These are phyloP conservation scores for Pulveroboletus frians DNA, from an alignment of 768 basidiomycete species.

Conservation along the genomic window DNA sequence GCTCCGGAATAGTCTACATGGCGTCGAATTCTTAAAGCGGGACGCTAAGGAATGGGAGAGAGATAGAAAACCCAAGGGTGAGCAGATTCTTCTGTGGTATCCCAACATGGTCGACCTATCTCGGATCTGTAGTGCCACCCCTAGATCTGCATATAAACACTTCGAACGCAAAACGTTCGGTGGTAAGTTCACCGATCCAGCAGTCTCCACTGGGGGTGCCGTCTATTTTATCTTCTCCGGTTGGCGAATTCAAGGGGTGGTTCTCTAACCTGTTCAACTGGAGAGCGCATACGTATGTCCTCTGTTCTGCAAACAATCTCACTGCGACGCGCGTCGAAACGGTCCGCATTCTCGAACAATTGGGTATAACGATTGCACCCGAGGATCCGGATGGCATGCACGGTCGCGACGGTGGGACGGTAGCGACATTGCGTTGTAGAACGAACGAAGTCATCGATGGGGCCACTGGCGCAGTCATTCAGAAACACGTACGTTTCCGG, in stretches of 20 bases:
- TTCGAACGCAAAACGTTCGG: slow-evolving; percentile 43
- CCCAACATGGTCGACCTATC: not conserved
- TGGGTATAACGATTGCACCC: slow-evolving; percentile 60
- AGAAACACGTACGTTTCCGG: slow-evolving; percentile 79
- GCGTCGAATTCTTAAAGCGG: slow-evolving; percentile 26
- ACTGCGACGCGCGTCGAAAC: slow-evolving; percentile 61
- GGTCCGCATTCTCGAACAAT: slow-evolving; percentile 54
- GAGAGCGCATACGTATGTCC: slow-evolving; percentile 55
- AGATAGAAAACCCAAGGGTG: slow-evolving; percentile 51
- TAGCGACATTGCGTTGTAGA: slow-evolving; percentile 44
- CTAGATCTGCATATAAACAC: slow-evolving; percentile 44
- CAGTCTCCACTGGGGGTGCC: slow-evolving; percentile 35
- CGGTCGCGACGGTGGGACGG: slow-evolving; percentile 32
- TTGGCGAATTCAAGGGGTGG: slow-evolving; percentile 87
- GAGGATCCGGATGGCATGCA: slow-evolving; percentile 40
- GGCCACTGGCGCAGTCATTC: slow-evolving; percentile 35
- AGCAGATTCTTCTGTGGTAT: not conserved
- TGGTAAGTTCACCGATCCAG: slow-evolving; percentile 46
- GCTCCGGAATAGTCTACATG: slow-evolving; percentile 45
- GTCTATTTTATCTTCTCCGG: slow-evolving; percentile 59
- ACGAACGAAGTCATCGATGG: slow-evolving; percentile 45
- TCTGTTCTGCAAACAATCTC: slow-evolving; percentile 56
- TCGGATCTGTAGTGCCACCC: slow-evolving; percentile 42
- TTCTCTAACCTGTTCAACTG: slow-evolving; percentile 94
- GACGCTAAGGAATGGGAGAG: slow-evolving; percentile 44